phyloP scores from a whole-genome alignment of 1,139 yeast species.

The Taphrina communis region DNA sequence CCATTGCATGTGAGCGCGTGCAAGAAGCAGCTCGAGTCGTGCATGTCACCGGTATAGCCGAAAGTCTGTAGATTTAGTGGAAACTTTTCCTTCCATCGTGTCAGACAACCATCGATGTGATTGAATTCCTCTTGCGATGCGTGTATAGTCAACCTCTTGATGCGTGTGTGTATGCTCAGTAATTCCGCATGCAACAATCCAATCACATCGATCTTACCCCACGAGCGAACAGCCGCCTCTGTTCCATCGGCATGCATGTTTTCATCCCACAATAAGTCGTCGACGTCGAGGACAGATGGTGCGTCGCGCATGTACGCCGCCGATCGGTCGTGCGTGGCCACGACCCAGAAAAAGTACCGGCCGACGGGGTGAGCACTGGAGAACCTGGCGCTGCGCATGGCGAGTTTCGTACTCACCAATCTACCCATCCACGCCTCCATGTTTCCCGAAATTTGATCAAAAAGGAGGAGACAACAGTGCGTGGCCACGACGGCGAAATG shows the following conservation, averaged over 20 bases:
- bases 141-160: constrained; percentile 3
- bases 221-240: background rate
- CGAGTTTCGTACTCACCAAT: constrained; percentile 10
- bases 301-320: constrained; percentile 10
- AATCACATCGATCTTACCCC: constrained; percentile 20
- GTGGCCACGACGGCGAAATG: constrained; percentile 21
- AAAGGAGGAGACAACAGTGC: constrained; percentile 18
- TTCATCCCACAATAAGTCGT: constrained; percentile 28
- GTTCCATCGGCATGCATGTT: background rate
- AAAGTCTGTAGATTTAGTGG: constrained; percentile 25
- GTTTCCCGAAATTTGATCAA: constrained; percentile 32
- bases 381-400: constrained; percentile 19
- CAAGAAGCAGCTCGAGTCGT: constrained; percentile 8
- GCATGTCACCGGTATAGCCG: background rate
- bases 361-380: constrained; percentile 15
- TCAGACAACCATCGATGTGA: constrained; percentile 9
- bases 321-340: constrained; percentile 30
- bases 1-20: constrained; percentile 25
- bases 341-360: constrained; percentile 30
- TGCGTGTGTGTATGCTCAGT: background rate
- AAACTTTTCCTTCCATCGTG: constrained; percentile 14
- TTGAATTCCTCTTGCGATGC: constrained; percentile 19
- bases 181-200: constrained; percentile 17
- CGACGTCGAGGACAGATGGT: constrained; percentile 28
- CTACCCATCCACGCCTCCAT: constrained; percentile 27